Evolutionary conservation across 78 protist genomes (phyloP), one percentile per base, ranked within the genome.

Genomic region (Thecamonas trahens): DNA sequence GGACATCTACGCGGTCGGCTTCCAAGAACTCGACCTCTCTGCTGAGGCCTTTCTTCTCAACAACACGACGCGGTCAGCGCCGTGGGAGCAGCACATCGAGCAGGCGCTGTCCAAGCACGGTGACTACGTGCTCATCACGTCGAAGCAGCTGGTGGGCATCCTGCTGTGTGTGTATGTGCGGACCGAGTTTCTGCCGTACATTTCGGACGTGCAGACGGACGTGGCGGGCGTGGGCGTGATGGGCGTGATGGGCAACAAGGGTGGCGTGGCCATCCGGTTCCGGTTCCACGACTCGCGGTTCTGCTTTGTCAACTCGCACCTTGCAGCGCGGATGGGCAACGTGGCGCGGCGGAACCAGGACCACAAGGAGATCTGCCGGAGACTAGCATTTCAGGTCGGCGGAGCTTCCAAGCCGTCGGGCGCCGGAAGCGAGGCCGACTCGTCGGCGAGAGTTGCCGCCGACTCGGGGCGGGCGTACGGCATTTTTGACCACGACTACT

Each of bases 221-320:
- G 55, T 63, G 28, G 73, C 80, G 0, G 83, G 76, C 15, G 83
- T 82, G 9, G 93, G 93, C 44, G 49, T 85, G 68, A 83, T 82
- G 84, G 87, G 83, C 45, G 77, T 88, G 83, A 70, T 90, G 83
- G 95, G 91, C 15, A 94, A 94, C 82, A 94, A 94, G 49, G 97
- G 95, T 40, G 94, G 89, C 34, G 90, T 91, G 15, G 88, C 89
- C 1, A 61, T 83, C 20, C 34, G 90, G 14, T 77, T 91, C 60
- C 39, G 72, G 31, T 34, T 89, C 31, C 71, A 80, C 77, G 77
- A 75, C 53, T 76, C 91, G 13, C 53, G 65, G 14, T 28, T 91
- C 17, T 72, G 88, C 69, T 79, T 87, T 11, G 58, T 89, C 14
- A 89, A 72, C 52, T 44, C 88, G 29, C 96, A 91, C 70, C 42